These are phyloP conservation scores for Pleurotus tuoliensis DNA, from an alignment of 768 basidiomycete species.

Conservation along the genomic window DNA sequence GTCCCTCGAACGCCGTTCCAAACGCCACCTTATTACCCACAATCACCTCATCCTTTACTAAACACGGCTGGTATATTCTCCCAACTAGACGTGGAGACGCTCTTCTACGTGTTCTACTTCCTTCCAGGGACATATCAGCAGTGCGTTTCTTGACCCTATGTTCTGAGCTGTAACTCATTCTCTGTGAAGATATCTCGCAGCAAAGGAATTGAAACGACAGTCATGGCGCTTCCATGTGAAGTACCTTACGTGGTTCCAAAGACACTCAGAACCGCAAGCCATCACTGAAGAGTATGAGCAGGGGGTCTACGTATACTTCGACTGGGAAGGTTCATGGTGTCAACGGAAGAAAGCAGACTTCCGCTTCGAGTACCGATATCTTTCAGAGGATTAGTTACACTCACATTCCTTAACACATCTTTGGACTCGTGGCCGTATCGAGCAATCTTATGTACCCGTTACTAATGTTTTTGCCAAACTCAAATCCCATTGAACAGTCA, in stretches of 20 bases:
- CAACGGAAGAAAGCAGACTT: conserved; percentile 98
- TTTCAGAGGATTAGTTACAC: conserved; percentile 76
- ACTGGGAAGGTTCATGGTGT: conserved; percentile 99
- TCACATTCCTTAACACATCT: conserved; percentile 7
- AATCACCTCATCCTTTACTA: conserved; percentile 75
- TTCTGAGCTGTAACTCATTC: background rate
- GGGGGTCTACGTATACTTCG: conserved; percentile 98
- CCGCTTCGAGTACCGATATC: conserved; percentile 93
- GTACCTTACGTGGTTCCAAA: conserved; percentile 99
- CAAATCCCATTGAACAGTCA: conserved; percentile 1
- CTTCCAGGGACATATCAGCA: conserved; percentile 97
- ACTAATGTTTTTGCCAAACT: background rate
- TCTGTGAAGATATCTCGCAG: conserved; percentile 76
- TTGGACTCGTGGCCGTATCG: conserved; percentile 1
- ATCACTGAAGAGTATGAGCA: conserved; percentile 99
- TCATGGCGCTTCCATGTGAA: conserved; percentile 99
- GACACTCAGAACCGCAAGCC: conserved; percentile 95
- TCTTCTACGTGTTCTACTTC: conserved; percentile 99
- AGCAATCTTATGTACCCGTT: conserved; percentile 3
- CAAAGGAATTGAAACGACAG: conserved; percentile 94
- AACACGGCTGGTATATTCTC: conserved; percentile 82
- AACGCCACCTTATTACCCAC: conserved; percentile 94
- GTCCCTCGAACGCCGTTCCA: conserved; percentile 88
- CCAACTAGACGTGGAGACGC: conserved; percentile 92
- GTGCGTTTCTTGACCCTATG: conserved; percentile 40